Evolutionary conservation across 2,329 filamentous ascomycete genomes (phyloP).

Genomic region (Gnomoniopsis smithogilvyi): DNA sequence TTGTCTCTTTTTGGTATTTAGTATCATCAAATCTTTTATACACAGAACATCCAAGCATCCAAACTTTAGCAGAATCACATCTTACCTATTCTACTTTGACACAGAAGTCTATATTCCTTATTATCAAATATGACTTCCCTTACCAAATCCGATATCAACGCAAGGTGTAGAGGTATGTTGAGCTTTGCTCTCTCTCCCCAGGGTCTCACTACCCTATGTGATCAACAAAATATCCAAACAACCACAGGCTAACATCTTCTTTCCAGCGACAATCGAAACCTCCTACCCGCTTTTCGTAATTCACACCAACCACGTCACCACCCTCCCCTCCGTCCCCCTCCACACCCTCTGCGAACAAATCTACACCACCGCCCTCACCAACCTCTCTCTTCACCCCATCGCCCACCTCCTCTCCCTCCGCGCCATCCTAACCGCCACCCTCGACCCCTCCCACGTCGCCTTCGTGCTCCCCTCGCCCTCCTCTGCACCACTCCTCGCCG

Average conservation of each 20-base stretch:
- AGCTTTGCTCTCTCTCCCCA: background rate
- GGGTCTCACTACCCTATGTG: too few species aligned
- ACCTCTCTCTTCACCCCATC: constrained; percentile 20
- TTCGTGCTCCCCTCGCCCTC: constrained; percentile 28
- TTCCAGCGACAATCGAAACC: constrained; percentile 28
- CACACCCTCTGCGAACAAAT: constrained; percentile 25
- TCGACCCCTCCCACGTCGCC: constrained; percentile 29
- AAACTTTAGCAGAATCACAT: background rate
- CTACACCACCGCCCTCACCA: constrained; percentile 23
- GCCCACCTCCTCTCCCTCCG: constrained; percentile 19
- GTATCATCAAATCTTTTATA: background rate
- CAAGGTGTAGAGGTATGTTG: constrained; percentile 19
- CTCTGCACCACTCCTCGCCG: constrained; percentile 22
- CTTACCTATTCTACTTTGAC: background rate
- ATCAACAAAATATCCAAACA: background rate
- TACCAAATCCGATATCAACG: constrained; percentile 4
- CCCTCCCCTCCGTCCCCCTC: constrained; percentile 25
- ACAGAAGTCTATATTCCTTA: constrained; percentile 5
- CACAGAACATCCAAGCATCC: background rate
- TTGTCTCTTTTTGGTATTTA: background rate
- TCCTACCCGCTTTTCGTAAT: constrained; percentile 26
- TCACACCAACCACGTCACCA: constrained; percentile 25
- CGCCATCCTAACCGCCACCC: constrained; percentile 29
- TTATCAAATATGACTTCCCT: background rate
- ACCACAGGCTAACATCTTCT: background rate